Evolutionary conservation across 2,329 filamentous ascomycete species (phyloP), one percentile per base, ranked within the genome.

Genomic region (Westerdykella aurantiaca): DNA sequence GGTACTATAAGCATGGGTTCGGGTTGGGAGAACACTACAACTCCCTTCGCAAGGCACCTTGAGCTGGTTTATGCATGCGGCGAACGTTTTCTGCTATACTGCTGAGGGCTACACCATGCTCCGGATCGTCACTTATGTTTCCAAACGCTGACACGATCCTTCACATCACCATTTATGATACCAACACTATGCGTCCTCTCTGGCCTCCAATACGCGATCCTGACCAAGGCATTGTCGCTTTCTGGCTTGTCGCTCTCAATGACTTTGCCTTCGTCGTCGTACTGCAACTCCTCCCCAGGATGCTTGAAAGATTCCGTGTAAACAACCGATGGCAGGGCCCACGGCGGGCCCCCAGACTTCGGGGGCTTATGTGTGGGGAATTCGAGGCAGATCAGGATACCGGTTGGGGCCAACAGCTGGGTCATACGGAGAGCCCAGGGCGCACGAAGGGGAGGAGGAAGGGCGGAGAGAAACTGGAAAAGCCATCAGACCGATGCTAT

Each of bases 21-120:
- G 91, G 91, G 1, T 72, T 98, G 39, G 93, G 93, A 11, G 93
- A 97, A 72, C 93, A 98, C 70, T 98, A 98, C 70, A 98, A 98
- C 65, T 95, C 90, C 42, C 69, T 98, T 63, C 61, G 72, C 35
- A 73, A 65, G 44, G 47, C 41, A 18, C 47, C 50, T 44, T 67
- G 59, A 65, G 42, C 22, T 29, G 25, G 25, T 29, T 29, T 7
- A 29, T 21, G 18, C 18, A 21, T 21, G 18, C 4, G 18, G 7
- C 25, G 4, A 29, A 4, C 9, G 25, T 29, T 29, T 29, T 9
- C 7, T 4, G 25, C 25, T 29, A 29, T 10, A 37, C 14, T n/a
- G 13, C 13, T n/a, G 34, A 7, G 10, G 11, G 10, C 25, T 5
- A 29, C 25, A 29, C 4, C 2, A 29, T 29, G 21, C 21, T 12